phyloP scores from a whole-genome alignment of 192 early-diverging fungal genomes.

The Linnemannia exigua region DNA sequence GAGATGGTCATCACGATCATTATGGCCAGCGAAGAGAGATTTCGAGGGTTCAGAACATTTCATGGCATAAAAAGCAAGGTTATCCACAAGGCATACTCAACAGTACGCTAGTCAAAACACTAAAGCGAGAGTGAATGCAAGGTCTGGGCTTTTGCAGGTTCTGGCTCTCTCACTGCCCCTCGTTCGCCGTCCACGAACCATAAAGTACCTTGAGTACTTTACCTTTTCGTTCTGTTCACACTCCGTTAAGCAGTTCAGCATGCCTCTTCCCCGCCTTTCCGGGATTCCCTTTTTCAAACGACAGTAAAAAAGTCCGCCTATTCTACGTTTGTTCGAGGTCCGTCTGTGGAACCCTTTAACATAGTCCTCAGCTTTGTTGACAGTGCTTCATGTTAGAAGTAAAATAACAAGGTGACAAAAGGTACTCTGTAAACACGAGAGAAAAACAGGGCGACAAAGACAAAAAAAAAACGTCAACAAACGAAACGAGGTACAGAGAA shows the following conservation, averaged over 20 bases:
- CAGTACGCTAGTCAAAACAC: neutral
- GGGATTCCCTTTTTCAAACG: neutral
- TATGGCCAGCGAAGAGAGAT: no score
- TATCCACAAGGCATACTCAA: neutral
- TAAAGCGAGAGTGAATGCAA: neutral
- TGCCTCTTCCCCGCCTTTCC: neutral
- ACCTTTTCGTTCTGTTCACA: neutral
- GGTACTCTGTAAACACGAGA: neutral
- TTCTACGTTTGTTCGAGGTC: neutral
- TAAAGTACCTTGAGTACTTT: neutral
- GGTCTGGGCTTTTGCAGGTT: conserved; percentile 6
- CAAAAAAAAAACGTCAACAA: neutral
- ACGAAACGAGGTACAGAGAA: neutral
- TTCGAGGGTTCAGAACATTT: no score
- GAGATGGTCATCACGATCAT: no score
- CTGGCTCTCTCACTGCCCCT: neutral
- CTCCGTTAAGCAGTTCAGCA: neutral
- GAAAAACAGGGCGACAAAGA: no score
- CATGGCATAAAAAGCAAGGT: no score
- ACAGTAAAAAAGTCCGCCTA: neutral
- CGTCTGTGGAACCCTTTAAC: neutral
- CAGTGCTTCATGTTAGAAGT: neutral
- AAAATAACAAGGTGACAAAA: neutral
- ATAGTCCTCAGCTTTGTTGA: neutral
- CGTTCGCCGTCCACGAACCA: neutral